Percentiles rank a stretch among this genome's conserved stretches.
phyloP scores from a whole-genome alignment of 352 stramenopile genomes.

The Elongisporangium prolatum region DNA sequence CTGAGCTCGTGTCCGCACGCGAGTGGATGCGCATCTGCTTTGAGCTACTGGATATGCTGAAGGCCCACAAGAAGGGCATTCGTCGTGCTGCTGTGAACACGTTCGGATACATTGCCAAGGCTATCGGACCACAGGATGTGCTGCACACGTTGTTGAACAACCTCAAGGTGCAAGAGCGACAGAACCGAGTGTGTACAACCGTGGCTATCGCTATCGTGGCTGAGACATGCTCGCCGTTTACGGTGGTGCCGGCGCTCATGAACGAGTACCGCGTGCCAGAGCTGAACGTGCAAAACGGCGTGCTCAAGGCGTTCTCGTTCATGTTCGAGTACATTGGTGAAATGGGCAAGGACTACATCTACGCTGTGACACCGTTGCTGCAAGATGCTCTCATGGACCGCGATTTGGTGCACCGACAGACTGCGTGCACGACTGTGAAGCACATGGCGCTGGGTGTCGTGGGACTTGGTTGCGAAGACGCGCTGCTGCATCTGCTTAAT shows the following conservation, averaged over 20 bases:
- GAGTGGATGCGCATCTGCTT: conserved; percentile 99
- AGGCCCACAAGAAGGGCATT: conserved; percentile 99
- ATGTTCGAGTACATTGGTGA: conserved; percentile 99
- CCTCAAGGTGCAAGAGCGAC: conserved; percentile 98
- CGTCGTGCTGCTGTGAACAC: conserved; percentile 97
- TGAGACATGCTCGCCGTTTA: conserved; percentile 99
- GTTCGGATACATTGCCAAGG: conserved; percentile 99
- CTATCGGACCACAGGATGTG: conserved; percentile 98
- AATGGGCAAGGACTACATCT: conserved; percentile 99
- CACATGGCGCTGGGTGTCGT: conserved; percentile 96
- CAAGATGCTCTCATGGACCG: conserved; percentile 99
- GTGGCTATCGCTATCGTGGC: conserved; percentile 99
- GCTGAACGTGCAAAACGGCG: conserved; percentile 99
- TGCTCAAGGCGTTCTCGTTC: conserved; percentile 99
- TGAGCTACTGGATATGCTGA: conserved; percentile 99
- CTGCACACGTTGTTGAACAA: conserved; percentile 99
- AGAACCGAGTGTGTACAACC: conserved; percentile 99
- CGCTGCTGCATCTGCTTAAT: conserved; percentile 97
- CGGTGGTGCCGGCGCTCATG: conserved; percentile 98
- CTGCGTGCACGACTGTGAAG: conserved; percentile 96
- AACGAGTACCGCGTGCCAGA: conserved; percentile 99
- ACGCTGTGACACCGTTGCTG: conserved; percentile 96
- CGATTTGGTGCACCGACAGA: conserved; percentile 98
- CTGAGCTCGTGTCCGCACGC: conserved; percentile 96
- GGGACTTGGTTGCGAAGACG: conserved; percentile 97